Evolutionary conservation across 2,329 filamentous ascomycete species (phyloP), one percentile per base, ranked within the genome.

Genomic region (Calonectria pseudoreteaudii): DNA sequence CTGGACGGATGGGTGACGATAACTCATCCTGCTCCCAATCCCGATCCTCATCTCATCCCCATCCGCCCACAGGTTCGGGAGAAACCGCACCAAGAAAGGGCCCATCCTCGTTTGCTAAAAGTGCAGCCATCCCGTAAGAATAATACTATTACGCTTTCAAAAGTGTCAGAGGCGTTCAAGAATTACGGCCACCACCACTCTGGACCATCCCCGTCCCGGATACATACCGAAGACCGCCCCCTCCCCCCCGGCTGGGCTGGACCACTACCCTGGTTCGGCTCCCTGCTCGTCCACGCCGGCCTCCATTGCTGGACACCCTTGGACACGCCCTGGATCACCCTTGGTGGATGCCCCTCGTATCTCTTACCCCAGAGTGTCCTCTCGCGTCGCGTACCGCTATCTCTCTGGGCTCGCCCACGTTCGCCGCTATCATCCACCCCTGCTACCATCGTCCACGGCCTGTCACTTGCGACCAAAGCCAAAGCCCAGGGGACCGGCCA

Each of bases 321-420:
- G 64, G 64, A 44, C 60, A 70, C 69, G 62, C 68, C 66, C 68
- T 74, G 30, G 69, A 50, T 60, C 62, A 71, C 58, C 64, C 71
- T 66, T 74, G 64, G 72, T 74, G 74, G 74, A 71, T 76, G 71
- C 76, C 65, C 74, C 75, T 74, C 78, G 74, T 79, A 81, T 79
- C 78, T 81, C 76, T 73, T 80, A 79, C 78, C 77, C 78, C 79
- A 77, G 77, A 80, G 74, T 77, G 74, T 74, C 76, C 72, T 75
- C 73, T 77, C 74, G 77, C 76, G 73, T 79, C 73, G 74, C 78
- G 78, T 79, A 79, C 75, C 78, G 79, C 78, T 80, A 80, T 80
- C 79, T 77, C 73, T 77, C 73, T 76, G 66, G 44, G 58, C 71
- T 70, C 66, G 49, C 68, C 78, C 73, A 68, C 70, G 67, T 71